A percentile compares a stretch with the other conserved stretches of the same genome.
These are phyloP conservation scores for Aspergillus thermomutatus DNA, from an alignment of 2,329 filamentous ascomycete genomes.

Conservation along the genomic window DNA sequence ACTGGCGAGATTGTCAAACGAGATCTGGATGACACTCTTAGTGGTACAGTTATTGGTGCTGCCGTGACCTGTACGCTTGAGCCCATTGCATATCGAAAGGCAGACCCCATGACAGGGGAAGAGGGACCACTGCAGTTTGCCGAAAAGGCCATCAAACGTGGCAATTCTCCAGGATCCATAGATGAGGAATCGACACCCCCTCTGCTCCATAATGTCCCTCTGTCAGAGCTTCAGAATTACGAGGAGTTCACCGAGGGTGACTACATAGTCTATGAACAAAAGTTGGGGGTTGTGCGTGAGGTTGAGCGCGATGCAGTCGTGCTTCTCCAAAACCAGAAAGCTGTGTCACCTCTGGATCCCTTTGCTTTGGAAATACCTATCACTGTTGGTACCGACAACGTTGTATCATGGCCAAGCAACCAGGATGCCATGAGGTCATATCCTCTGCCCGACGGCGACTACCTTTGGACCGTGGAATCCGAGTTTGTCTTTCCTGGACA, in stretches of 20 bases:
- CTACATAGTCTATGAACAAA: slow-evolving; percentile 53
- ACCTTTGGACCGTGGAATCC: slow-evolving; percentile 7
- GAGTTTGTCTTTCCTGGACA: slow-evolving; percentile 33
- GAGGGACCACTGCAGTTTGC: slow-evolving; percentile 19
- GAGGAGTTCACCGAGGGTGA: slow-evolving; percentile 50
- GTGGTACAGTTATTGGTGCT: slow-evolving; percentile 53
- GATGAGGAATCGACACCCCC: slow-evolving; percentile 2
- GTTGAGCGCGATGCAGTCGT: slow-evolving; percentile 50
- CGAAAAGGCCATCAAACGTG: slow-evolving; percentile 7
- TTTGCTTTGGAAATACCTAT: slow-evolving; percentile 41
- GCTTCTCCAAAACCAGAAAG: slow-evolving; percentile 50
- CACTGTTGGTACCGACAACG: slow-evolving; percentile 17
- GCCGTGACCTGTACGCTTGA: slow-evolving; percentile 45
- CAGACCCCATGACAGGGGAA: slow-evolving; percentile 22
- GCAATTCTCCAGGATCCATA: not conserved
- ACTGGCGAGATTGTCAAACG: slow-evolving; percentile 57
- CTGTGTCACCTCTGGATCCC: slow-evolving; percentile 51
- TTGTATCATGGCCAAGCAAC: slow-evolving; percentile 17
- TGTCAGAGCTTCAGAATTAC: slow-evolving; percentile 45
- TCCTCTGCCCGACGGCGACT: slow-evolving; percentile 4
- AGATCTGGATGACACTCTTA: slow-evolving; percentile 46
- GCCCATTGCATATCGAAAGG: slow-evolving; percentile 23
- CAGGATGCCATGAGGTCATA: not conserved
- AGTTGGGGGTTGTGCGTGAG: slow-evolving; percentile 53
- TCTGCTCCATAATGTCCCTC: slow-evolving; percentile 40